These are phyloP conservation scores for Toxicodendron radicans DNA, from an alignment of 345 rosid species.

Conservation along the genomic window DNA sequence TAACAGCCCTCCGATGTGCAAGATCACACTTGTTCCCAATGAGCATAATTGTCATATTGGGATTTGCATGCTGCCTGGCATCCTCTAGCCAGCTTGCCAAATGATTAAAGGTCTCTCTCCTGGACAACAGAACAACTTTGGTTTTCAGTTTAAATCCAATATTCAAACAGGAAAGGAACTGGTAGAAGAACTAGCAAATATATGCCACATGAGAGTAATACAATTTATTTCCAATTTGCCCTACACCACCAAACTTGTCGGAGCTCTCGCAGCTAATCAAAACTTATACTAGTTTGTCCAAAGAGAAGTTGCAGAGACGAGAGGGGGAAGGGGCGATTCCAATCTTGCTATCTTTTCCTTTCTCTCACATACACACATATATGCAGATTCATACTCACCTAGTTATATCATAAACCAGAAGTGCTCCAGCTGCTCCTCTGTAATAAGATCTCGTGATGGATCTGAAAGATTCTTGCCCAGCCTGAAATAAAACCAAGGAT, in stretches of 20 bases:
- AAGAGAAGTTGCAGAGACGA: not conserved
- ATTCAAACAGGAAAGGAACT: not conserved
- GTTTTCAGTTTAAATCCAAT: conserved; percentile 11
- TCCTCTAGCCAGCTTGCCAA: conserved; percentile 97
- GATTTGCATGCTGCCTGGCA: conserved; percentile 98
- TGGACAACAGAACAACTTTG: conserved; percentile 29
- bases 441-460: conserved; percentile 96
- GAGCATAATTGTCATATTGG: conserved; percentile 92
- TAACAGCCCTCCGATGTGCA: conserved; percentile 84
- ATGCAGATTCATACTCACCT: conserved; percentile 41
- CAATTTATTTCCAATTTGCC: not conserved
- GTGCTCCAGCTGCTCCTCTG: conserved; percentile 99
- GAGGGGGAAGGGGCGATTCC: not conserved
- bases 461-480: conserved; percentile 97
- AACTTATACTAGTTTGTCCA: not conserved
- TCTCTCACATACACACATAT: not conserved
- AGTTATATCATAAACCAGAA: conserved; percentile 92
- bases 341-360: not conserved
- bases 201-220: not conserved
- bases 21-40: conserved; percentile 94
- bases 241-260: not conserved
- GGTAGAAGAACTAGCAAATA: not conserved
- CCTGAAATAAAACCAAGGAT: conserved; percentile 37
- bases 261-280: not conserved
- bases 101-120: conserved; percentile 99